Conservation (phyloP, 805 yeast species). For the Metschnikowia noctiluminum region DNA sequence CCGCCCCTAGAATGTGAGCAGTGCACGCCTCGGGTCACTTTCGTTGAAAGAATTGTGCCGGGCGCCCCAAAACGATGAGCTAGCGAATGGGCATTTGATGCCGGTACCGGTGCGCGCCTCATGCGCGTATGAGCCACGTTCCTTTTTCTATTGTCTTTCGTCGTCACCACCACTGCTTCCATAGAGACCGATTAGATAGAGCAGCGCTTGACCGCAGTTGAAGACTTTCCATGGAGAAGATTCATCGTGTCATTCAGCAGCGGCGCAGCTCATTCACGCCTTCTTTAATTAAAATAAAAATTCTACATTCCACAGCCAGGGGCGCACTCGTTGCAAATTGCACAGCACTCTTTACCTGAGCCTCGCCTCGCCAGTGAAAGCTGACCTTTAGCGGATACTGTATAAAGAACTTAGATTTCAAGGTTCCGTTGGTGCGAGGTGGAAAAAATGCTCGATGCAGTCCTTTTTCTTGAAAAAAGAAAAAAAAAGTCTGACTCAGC, state of each 20-base stretch:
- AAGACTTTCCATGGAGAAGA: too few species aligned
- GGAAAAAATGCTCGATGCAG: slow-evolving; percentile 1
- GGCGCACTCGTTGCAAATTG: too few species aligned
- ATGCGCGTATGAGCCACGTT: neutral
- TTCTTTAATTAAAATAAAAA: too few species aligned
- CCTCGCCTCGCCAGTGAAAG: neutral
- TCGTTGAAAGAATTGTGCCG: too few species aligned
- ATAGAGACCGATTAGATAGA: too few species aligned
- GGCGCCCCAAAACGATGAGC: too few species aligned
- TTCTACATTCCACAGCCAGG: too few species aligned
- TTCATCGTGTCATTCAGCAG: too few species aligned
- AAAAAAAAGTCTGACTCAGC: slow-evolving; percentile 10
- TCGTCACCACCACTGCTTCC: neutral
- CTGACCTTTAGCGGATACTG: neutral
- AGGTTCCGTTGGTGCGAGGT: slow-evolving; percentile 10
- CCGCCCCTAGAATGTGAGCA: too few species aligned
- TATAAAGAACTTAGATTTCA: neutral
- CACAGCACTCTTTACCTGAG: neutral
- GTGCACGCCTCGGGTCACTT: too few species aligned
- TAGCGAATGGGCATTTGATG: neutral
- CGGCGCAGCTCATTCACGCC: too few species aligned
- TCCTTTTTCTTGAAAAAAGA: slow-evolving; percentile 2
- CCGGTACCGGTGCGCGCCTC: neutral
- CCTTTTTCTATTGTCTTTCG: neutral
- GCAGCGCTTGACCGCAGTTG: too few species aligned